These are phyloP conservation scores for Epichloe hybrida DNA, from an alignment of 2,329 filamentous ascomycete species.

Conservation along the genomic window DNA sequence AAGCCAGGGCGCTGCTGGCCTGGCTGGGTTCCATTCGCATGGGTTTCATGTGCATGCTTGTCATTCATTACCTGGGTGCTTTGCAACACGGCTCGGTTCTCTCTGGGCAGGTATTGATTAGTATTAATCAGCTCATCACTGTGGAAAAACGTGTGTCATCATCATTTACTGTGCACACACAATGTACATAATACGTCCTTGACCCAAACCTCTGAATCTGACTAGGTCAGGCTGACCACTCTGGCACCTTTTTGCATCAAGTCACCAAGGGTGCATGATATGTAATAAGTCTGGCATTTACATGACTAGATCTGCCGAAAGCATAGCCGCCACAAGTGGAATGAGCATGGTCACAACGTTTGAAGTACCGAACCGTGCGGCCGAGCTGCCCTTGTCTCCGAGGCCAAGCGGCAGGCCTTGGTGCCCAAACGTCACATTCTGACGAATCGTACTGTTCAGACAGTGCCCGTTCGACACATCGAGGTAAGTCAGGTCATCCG, in stretches of 20 bases:
- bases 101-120: too few species aligned
- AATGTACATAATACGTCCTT: not conserved
- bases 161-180: not conserved
- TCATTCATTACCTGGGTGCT: too few species aligned
- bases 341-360: constrained; percentile 9
- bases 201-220: too few species aligned
- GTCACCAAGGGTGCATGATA: not conserved
- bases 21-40: not conserved
- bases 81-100: too few species aligned
- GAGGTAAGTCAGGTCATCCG: constrained; percentile 52
- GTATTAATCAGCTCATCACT: too few species aligned
- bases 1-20: not conserved
- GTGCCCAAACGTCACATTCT: constrained; percentile 58
- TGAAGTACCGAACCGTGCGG: constrained; percentile 11
- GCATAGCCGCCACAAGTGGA: constrained; percentile 8
- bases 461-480: constrained; percentile 58
- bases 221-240: not conserved
- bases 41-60: not conserved
- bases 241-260: not conserved
- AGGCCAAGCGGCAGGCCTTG: constrained; percentile 43
- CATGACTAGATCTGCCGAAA: constrained; percentile 9
- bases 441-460: constrained; percentile 47
- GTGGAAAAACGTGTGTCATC: not conserved
- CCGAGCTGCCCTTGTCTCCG: constrained; percentile 20
- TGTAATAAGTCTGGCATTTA: not conserved